Conservation (phyloP, 2,329 filamentous ascomycete genomes). For the Aspergillus floridensis region DNA sequence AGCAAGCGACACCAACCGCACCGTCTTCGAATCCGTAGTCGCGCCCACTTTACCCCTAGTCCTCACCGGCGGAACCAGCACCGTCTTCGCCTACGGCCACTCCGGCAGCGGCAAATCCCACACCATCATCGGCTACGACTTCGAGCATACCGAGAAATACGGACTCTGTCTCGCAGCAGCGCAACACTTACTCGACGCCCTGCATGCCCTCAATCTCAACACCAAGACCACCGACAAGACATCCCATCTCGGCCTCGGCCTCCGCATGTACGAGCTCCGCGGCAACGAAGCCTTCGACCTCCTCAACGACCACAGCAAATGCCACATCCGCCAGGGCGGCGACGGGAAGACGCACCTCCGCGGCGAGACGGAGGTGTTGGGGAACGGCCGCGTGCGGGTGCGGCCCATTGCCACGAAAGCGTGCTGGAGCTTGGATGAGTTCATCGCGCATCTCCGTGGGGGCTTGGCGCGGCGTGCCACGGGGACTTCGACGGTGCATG, state of each 20-base stretch:
- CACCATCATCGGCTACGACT: constrained; percentile 46
- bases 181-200: constrained; percentile 29
- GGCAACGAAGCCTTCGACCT: constrained; percentile 45
- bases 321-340: constrained; percentile 42
- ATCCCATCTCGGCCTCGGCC: constrained; percentile 33
- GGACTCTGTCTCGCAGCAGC: constrained; percentile 42
- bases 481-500: constrained; percentile 43
- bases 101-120: constrained; percentile 45
- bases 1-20: too few relatives aligned
- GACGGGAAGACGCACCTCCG: constrained; percentile 44
- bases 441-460: constrained; percentile 28
- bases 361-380: constrained; percentile 42
- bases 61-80: constrained; percentile 38
- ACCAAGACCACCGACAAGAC: not conserved
- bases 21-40: too few relatives aligned
- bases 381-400: constrained; percentile 44
- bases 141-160: constrained; percentile 31
- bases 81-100: constrained; percentile 47
- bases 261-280: constrained; percentile 45
- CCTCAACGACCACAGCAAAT: constrained; percentile 39
- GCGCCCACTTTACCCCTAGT: constrained; percentile 35
- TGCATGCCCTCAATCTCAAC: constrained; percentile 24
- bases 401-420: constrained; percentile 32
- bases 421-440: constrained; percentile 36
- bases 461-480: constrained; percentile 34